Conservation (phyloP, 2,329 filamentous ascomycete genomes). For the Neonectria ditissima region DNA sequence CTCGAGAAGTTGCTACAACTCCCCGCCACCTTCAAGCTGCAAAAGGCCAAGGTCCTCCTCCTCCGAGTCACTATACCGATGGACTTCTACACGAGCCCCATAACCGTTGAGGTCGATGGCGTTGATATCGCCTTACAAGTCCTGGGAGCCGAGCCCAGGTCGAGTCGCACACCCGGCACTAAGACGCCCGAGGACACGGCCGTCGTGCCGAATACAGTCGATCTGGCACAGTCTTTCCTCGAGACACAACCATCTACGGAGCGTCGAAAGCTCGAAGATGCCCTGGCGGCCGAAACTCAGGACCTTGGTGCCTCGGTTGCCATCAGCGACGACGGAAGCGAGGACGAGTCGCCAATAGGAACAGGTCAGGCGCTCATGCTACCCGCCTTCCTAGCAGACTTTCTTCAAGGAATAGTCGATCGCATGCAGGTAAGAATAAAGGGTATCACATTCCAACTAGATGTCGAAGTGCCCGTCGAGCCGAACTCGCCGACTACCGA, state of each 20-base stretch:
- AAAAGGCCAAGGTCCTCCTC: constrained; percentile 78
- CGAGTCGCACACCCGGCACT: constrained; percentile 54
- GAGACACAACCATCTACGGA: constrained; percentile 75
- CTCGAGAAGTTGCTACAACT: constrained; percentile 80
- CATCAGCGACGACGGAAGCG: constrained; percentile 71
- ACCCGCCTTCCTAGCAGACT: constrained; percentile 76
- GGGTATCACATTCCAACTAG: constrained; percentile 74
- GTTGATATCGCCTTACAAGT: constrained; percentile 78
- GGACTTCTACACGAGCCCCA: constrained; percentile 87
- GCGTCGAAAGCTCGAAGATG: constrained; percentile 75
- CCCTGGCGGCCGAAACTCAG: constrained; percentile 71
- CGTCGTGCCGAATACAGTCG: constrained; percentile 74
- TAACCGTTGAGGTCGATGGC: constrained; percentile 84
- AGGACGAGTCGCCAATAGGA: constrained; percentile 72
- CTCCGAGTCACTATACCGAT: constrained; percentile 87
- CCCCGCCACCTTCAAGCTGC: constrained; percentile 76
- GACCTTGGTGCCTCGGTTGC: constrained; percentile 71
- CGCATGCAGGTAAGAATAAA: constrained; percentile 75
- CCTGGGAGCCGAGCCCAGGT: constrained; percentile 48
- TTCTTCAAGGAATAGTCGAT: constrained; percentile 80
- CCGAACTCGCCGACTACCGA: constrained; percentile 60
- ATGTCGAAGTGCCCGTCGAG: constrained; percentile 68
- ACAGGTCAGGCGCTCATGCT: constrained; percentile 77
- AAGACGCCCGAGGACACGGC: constrained; percentile 44
- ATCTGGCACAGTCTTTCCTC: constrained; percentile 84